A percentile compares a stretch with the other conserved stretches of the same genome.
Conservation (phyloP, 2,329 filamentous ascomycete species). For the Diaporthe ilicicola region DNA sequence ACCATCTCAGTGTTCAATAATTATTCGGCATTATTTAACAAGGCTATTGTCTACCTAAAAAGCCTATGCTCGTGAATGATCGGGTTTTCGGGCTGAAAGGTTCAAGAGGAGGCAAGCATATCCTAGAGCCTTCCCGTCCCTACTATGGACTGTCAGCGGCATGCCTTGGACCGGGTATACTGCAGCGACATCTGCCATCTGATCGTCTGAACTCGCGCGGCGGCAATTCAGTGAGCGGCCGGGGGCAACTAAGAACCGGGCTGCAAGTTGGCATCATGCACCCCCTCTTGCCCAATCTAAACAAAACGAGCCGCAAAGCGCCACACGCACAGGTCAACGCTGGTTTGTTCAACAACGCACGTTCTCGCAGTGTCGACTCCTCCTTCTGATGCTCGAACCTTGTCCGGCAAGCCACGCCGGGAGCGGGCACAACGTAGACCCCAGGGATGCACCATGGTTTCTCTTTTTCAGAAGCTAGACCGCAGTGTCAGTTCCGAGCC, state of each 20-base stretch:
- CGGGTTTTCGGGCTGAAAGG: neutral
- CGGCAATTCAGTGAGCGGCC: conserved; percentile 4
- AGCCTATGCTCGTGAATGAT: neutral
- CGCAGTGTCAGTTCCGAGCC: neutral
- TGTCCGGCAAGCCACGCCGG: neutral
- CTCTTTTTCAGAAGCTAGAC: neutral
- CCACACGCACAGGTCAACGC: neutral
- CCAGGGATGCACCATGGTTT: neutral
- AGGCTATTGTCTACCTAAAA: neutral
- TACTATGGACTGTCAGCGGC: neutral
- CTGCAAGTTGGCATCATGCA: neutral
- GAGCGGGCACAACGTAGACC: neutral
- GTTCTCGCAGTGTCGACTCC: neutral
- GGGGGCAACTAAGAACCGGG: neutral
- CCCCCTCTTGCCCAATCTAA: neutral
- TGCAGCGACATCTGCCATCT: conserved; percentile 3
- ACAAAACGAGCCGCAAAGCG: neutral
- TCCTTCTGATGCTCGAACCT: neutral
- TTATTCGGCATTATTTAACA: neutral
- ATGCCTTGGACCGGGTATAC: neutral
- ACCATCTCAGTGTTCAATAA: neutral
- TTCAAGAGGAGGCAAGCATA: neutral
- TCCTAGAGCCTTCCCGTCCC: conserved; percentile 5
- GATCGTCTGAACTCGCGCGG: conserved; percentile 14
- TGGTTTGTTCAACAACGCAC: neutral